phyloP scores from a whole-genome alignment of 1,139 yeast genomes.

The Hyphopichia pseudoburtonii region DNA sequence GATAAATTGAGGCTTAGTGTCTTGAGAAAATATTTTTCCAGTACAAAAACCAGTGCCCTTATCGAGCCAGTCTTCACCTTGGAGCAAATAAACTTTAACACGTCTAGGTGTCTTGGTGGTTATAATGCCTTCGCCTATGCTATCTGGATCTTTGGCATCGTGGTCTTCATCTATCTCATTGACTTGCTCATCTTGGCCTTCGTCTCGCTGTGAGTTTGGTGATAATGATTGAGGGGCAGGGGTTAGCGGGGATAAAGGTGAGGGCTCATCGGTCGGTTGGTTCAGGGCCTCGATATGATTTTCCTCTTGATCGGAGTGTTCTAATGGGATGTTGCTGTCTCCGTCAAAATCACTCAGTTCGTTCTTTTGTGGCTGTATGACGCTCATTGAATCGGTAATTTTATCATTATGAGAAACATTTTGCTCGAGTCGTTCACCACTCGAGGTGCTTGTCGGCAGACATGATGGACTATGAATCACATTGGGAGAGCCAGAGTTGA shows the following conservation, averaged over 20 bases:
- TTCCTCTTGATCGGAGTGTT: no score
- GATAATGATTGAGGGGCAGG: background rate
- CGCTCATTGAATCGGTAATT: no score
- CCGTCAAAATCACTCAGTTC: no score
- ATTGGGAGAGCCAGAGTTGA: no score
- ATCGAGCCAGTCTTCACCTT: conserved; percentile 86
- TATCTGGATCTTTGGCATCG: background rate
- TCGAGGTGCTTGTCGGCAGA: no score
- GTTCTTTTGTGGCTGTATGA: no score
- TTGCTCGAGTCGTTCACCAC: no score
- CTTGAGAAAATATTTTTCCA: conserved; percentile 58
- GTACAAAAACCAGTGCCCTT: conserved; percentile 90
- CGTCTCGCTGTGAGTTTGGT: background rate
- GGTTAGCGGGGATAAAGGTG: background rate
- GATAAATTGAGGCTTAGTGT: conserved; percentile 55
- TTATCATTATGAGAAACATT: no score
- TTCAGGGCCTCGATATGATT: no score
- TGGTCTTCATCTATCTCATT: background rate
- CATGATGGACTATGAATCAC: no score
- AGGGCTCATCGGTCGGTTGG: no score
- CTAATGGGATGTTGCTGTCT: no score
- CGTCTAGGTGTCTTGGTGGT: conserved; percentile 53
- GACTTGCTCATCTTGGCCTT: background rate
- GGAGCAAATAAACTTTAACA: conserved; percentile 83
- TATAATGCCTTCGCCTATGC: conserved; percentile 1